Evolutionary conservation across 78 protist genomes (phyloP), one percentile per base, ranked within the genome.

Genomic region (Diacronema lutheri): DNA sequence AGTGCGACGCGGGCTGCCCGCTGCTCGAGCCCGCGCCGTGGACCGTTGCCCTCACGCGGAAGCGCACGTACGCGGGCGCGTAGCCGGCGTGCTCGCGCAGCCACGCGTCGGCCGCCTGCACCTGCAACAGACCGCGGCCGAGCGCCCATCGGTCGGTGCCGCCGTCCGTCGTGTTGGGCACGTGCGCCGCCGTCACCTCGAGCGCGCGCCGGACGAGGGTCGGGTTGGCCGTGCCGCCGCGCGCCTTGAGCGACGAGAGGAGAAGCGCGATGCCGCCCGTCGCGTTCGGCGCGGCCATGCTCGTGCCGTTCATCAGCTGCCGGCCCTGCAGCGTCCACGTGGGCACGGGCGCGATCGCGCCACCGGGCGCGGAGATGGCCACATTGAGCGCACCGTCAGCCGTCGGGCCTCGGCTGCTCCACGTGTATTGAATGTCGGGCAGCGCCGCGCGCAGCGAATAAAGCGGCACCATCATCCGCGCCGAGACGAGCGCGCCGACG

Each of bases 271-370:
- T 14, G 50, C 50, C 76, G 26, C 94, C 94, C 69, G 90, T 82
- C 12, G 83, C 83, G 62, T 77, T 77, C 1, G 83, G 83, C 29
- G 83, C 7, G 16, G 64, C 62, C 83, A 77, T 77, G 23, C 31
- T 78, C 23, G 96, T 94, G 23, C 96, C 96, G 89, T 93, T 93
- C 96, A 92, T 94, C 60, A 87, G 86, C 82, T 91, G 91, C 31
- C 20, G 31, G 77, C 60, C 58, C 44, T 85, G 46, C 46, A 89
- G 87, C 20, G 85, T 79, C 76, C 79, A 90, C 25, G 1, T 40
- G 20, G 96, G 96, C 25, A 94, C 93, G n/a, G 91, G 64, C 25
- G 95, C 85, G 60, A 94, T 88, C 61, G 96, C 96, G 26, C 94
- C 96, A 13, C 96, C 96, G 7, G 95, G 93, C 14, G 95, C 93